phyloP scores from a whole-genome alignment of 2,329 filamentous ascomycete genomes.

The Penicillium griseofulvum region DNA sequence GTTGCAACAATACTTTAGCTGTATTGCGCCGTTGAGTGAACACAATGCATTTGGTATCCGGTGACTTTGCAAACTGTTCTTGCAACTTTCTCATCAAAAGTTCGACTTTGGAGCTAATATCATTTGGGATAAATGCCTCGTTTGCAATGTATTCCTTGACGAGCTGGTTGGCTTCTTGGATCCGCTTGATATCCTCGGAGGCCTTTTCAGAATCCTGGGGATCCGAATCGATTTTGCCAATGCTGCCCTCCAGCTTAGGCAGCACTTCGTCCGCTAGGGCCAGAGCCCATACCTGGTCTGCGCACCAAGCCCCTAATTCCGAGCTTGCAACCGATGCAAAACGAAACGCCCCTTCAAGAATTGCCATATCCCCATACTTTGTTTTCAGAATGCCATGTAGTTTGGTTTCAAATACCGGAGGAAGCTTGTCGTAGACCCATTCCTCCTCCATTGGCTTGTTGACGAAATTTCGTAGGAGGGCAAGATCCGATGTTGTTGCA shows the following conservation, averaged over 20 bases:
- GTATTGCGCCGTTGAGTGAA: conserved; percentile 81
- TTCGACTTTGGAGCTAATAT: conserved; percentile 71
- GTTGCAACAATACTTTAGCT: conserved; percentile 67
- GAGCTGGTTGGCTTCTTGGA: conserved; percentile 59
- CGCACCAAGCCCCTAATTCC: conserved; percentile 77
- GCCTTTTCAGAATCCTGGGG: conserved; percentile 35
- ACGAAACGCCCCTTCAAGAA: conserved; percentile 57
- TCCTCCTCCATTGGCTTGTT: conserved; percentile 60
- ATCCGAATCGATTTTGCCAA: conserved; percentile 17
- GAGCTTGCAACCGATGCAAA: conserved; percentile 61
- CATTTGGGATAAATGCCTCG: conserved; percentile 34
- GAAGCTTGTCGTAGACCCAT: conserved; percentile 55
- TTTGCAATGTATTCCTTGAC: conserved; percentile 55
- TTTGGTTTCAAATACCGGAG: conserved; percentile 58
- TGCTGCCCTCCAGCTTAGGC: conserved; percentile 58
- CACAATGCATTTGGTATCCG: conserved; percentile 72
- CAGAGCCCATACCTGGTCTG: conserved; percentile 76
- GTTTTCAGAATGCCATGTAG: conserved; percentile 60
- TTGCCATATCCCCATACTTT: conserved; percentile 51
- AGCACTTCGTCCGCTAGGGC: conserved; percentile 63
- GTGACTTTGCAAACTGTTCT: conserved; percentile 59
- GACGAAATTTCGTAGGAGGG: conserved; percentile 58
- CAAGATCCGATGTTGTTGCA: conserved; percentile 67
- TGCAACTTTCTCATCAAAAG: conserved; percentile 60
- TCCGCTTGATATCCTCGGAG: conserved; percentile 54